A percentile compares a stretch with the other conserved stretches of the same genome.
These are phyloP conservation scores for Colletotrichum sp. DNA, from an alignment of 2,329 filamentous ascomycete genomes.

Conservation along the genomic window DNA sequence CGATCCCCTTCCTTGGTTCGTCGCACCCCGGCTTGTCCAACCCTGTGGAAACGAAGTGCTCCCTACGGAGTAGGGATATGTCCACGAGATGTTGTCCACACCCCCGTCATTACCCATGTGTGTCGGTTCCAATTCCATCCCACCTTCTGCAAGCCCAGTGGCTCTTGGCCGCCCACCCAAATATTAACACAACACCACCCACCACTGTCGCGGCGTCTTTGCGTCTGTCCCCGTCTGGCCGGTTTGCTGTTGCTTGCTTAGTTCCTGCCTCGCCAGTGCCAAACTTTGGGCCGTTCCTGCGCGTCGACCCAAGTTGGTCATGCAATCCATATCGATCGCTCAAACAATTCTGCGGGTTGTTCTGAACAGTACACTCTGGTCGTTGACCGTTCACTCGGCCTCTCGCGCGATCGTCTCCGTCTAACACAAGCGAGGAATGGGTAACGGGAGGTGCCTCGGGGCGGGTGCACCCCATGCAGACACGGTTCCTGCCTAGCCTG, in stretches of 20 bases:
- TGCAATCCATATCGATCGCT: not conserved
- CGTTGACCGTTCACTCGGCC: not conserved
- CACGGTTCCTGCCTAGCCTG: not conserved
- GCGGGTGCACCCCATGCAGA: not conserved
- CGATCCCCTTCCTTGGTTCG: conserved; percentile 20
- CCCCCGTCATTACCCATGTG: conserved; percentile 18
- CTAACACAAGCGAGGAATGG: not conserved
- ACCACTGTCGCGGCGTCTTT: not conserved
- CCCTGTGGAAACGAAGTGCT: conserved; percentile 19
- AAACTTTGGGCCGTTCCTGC: not conserved
- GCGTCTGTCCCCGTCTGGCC: not conserved
- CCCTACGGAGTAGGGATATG: conserved; percentile 19
- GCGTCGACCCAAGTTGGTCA: not conserved
- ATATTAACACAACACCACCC: conserved; percentile 3
- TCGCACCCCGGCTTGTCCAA: conserved; percentile 18
- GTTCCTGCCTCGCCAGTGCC: not conserved
- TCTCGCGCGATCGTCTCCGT: not conserved
- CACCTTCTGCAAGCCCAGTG: conserved; percentile 10
- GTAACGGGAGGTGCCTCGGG: not conserved
- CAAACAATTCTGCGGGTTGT: not conserved
- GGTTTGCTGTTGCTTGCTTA: not conserved
- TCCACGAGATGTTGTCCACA: conserved; percentile 16
- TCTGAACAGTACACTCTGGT: not conserved
- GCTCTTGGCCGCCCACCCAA: conserved; percentile 15
- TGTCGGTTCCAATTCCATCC: conserved; percentile 19